Percentiles rank a stretch among this genome's conserved stretches.
phyloP scores from a whole-genome alignment of 768 basidiomycete species.

The Termitomyces sp. region DNA sequence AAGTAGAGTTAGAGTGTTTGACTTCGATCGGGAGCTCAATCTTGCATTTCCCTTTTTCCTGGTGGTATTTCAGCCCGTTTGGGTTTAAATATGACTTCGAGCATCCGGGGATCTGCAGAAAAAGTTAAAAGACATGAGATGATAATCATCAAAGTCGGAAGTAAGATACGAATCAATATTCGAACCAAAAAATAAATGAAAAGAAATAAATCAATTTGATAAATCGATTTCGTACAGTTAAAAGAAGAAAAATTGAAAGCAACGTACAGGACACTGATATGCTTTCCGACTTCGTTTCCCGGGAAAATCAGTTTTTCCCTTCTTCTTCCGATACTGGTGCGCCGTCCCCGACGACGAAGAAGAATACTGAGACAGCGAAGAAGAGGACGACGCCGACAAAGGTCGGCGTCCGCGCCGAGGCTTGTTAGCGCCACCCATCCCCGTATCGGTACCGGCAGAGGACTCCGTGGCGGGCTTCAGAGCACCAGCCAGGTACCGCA shows the following conservation, averaged over 20 bases:
- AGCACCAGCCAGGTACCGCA: background rate
- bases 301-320: background rate
- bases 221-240: background rate
- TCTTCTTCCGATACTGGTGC: background rate
- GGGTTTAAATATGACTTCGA: slow-evolving; percentile 62
- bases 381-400: background rate
- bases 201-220: background rate
- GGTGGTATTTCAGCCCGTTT: slow-evolving; percentile 64
- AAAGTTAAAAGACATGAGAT: background rate
- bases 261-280: slow-evolving; percentile 44
- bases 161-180: background rate
- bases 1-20: too few species aligned
- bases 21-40: slow-evolving; percentile 20
- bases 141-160: too few species aligned
- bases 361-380: background rate
- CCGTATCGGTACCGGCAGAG: background rate
- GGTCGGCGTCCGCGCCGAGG: background rate
- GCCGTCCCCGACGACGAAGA: background rate
- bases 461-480: background rate
- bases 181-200: background rate
- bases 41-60: slow-evolving; percentile 61
- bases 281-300: slow-evolving; percentile 33
- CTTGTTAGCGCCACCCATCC: background rate
- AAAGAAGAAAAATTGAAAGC: background rate
- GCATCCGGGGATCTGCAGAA: slow-evolving; percentile 37